phyloP scores from a whole-genome alignment of 1,139 yeast species.

The Zygosaccharomyces sapae region DNA sequence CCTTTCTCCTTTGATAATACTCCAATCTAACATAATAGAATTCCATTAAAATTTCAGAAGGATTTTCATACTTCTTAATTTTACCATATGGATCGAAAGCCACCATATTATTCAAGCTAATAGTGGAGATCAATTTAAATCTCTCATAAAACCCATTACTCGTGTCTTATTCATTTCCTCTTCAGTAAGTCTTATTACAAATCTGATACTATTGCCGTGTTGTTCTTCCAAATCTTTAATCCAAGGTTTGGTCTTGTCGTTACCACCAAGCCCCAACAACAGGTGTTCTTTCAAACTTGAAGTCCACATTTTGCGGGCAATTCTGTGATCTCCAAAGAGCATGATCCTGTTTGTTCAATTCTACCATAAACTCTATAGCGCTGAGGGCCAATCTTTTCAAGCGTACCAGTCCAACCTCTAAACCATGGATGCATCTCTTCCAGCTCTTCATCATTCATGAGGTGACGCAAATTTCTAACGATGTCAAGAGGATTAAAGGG shows the following conservation, averaged over 20 bases:
- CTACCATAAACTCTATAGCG: conserved; percentile 73
- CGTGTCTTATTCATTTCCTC: conserved; percentile 82
- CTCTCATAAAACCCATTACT: conserved; percentile 75
- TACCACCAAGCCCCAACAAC: conserved; percentile 67
- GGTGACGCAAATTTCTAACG: conserved; percentile 62
- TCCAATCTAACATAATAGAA: conserved; percentile 87
- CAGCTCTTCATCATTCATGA: conserved; percentile 71
- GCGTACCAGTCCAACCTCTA: conserved; percentile 88
- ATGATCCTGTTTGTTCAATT: conserved; percentile 76
- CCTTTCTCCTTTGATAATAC: conserved; percentile 87
- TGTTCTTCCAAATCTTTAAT: conserved; percentile 94
- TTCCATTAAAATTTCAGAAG: conserved; percentile 74
- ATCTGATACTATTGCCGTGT: conserved; percentile 76
- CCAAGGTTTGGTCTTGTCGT: conserved; percentile 72
- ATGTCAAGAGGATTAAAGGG: conserved; percentile 83
- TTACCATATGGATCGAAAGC: conserved; percentile 90
- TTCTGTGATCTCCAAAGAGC: conserved; percentile 83
- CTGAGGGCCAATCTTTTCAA: conserved; percentile 60
- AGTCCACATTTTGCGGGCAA: conserved; percentile 95
- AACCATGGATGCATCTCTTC: conserved; percentile 89
- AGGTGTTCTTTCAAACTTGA: conserved; percentile 81
- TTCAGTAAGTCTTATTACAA: conserved; percentile 65
- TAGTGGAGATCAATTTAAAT: conserved; percentile 67
- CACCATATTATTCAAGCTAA: conserved; percentile 83
- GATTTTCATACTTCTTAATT: conserved; percentile 72